Evolutionary conservation across 2,329 filamentous ascomycete genomes (phyloP).

Genomic region (Penicillium decumbens): DNA sequence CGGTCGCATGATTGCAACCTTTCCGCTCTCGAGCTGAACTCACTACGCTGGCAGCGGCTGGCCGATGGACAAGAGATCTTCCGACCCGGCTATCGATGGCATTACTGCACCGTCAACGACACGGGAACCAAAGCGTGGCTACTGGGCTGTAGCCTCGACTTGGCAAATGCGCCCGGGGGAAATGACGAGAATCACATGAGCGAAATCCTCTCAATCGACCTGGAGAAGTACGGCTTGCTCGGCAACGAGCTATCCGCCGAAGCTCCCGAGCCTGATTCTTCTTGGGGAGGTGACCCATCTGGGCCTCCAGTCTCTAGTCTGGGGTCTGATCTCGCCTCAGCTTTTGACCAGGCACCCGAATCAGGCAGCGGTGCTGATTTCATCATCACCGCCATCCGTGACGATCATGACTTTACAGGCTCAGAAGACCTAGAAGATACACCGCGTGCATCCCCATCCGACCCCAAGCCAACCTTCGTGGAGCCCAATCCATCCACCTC

Average conservation of each 20-base stretch:
- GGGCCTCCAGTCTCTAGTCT: constrained; percentile 57
- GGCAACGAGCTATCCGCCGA: constrained; percentile 67
- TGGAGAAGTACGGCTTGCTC: constrained; percentile 84
- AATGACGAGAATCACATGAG: constrained; percentile 88
- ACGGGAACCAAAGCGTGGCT: constrained; percentile 96
- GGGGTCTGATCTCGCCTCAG: constrained; percentile 75
- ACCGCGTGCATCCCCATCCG: constrained; percentile 24
- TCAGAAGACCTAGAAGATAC: constrained; percentile 53
- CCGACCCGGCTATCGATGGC: constrained; percentile 87
- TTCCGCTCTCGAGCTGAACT: constrained; percentile 80
- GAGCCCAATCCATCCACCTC: constrained; percentile 54
- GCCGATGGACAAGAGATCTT: constrained; percentile 94
- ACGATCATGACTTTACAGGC: constrained; percentile 46
- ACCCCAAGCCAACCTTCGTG: constrained; percentile 32
- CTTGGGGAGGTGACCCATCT: constrained; percentile 53
- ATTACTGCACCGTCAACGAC: constrained; percentile 94
- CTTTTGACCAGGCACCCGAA: constrained; percentile 83
- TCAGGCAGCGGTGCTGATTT: constrained; percentile 86
- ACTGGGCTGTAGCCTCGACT: constrained; percentile 81
- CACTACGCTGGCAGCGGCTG: constrained; percentile 87
- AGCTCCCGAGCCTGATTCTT: constrained; percentile 44
- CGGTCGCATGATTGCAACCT: constrained; percentile 83
- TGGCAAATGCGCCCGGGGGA: constrained; percentile 60
- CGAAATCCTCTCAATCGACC: constrained; percentile 88
- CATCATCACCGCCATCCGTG: constrained; percentile 78